Base-by-base conservation (phyloP, 257 asterid genomes). In the Solanum pennellii region DNA sequence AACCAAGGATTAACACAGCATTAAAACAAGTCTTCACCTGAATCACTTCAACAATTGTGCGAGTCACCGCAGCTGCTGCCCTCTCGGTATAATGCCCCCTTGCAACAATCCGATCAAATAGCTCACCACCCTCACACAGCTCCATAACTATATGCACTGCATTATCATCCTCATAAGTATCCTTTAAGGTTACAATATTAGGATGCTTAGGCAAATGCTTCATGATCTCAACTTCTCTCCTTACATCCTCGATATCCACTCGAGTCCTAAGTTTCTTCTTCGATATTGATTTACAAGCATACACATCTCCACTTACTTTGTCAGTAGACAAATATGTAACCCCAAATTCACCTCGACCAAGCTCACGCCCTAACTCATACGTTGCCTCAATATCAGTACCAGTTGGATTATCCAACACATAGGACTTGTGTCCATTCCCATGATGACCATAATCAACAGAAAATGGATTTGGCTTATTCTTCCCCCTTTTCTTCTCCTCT, bases 141-240 rank as follows among this genome's bases (percentile, higher is more conserved):
- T 92, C 94, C 94, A 92, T 92, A 89, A 92, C 94, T 9, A 92
- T 82, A 86, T 92, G 94, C 29, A 92, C 94, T 33, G 94, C 94
- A 56, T 83, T 84, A 80, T 89, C 89, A 89, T 92, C 94, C 85
- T 92, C 94, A 42, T 90, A 92, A 74, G 94, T 89, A 89, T 90
- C 92, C 91, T 92, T 90, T 86, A 92, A 86, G 49, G 86, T 87
- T 1, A 92, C 93, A 86, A 92, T 89, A 86, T 92, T 92, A 10
- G 92, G 76, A 86, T 92, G 94, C 69, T 49, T 62, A 74, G 94
- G 93, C 87, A 92, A 84, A 83, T 88, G 91, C 44, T 87, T 92
- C 94, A 92, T 92, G 92, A 92, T 92, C 89, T 89, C 90, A 86
- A 92, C 94, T 87, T 92, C 94, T 88, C 94, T 83, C 76, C 90